Conservation (phyloP, 768 basidiomycete genomes). For the Jaapia argillacea region DNA sequence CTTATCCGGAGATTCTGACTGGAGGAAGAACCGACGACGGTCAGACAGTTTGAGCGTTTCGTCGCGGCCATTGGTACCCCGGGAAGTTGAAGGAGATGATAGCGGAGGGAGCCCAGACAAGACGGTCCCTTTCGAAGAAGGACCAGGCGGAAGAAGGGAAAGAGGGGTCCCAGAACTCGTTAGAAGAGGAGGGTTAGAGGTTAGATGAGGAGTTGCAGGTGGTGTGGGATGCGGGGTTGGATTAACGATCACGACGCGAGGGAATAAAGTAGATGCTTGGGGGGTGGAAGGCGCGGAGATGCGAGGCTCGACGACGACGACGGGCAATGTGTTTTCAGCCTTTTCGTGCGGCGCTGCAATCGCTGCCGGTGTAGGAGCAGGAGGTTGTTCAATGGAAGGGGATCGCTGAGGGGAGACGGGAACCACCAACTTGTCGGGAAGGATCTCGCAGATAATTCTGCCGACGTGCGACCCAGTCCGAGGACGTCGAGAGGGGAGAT, state of each 20-base stretch:
- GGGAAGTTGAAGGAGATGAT: conserved; percentile 2
- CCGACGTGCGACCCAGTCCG: conserved; percentile 23
- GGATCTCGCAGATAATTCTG: conserved; percentile 47
- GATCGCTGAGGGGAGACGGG: conserved; percentile 9
- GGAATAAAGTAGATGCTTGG: conserved; percentile 21
- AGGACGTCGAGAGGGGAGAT: conserved; percentile 8
- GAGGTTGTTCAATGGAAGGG: conserved; percentile 19
- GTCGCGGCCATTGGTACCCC: conserved; percentile 13
- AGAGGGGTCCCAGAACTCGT: conserved; percentile 19
- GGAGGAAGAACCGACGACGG: conserved; percentile 31
- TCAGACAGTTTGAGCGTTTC: conserved; percentile 26
- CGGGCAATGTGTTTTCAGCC: too few species aligned
- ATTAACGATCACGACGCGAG: conserved; percentile 58
- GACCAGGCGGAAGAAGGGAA: conserved; percentile 17
- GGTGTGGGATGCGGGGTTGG: conserved; percentile 77
- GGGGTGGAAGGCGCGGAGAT: conserved; percentile 14
- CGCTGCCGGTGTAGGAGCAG: too few species aligned
- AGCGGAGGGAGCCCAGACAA: not conserved
- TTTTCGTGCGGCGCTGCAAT: too few species aligned
- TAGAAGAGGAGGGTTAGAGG: conserved; percentile 16
- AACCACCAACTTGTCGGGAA: conserved; percentile 30
- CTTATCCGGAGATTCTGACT: conserved; percentile 27
- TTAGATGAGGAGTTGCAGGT: conserved; percentile 47
- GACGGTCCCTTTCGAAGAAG: not conserved
- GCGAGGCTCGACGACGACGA: too few species aligned